phyloP scores from a whole-genome alignment of 176 grass and related monocot species.

The Avena atlantica region DNA sequence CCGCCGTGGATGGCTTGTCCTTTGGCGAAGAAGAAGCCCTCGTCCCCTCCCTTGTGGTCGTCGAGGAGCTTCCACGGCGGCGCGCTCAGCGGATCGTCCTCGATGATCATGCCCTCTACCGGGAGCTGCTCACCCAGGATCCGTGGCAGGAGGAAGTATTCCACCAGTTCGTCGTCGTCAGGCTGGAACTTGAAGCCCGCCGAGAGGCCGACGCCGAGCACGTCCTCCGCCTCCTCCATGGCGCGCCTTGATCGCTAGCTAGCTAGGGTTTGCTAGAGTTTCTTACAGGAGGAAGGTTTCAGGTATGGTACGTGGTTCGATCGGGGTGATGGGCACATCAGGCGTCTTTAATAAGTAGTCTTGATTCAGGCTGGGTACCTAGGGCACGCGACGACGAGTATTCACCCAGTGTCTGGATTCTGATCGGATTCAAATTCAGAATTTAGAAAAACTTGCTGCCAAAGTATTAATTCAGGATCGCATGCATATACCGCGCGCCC shows the following conservation, averaged over 20 bases:
- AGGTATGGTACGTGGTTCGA: too few relatives aligned
- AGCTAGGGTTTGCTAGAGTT: not conserved
- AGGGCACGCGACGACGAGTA: too few relatives aligned
- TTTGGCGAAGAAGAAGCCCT: slow-evolving; percentile 30
- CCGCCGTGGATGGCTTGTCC: not conserved
- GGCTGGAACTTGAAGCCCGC: not conserved
- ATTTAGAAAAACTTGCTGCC: too few relatives aligned
- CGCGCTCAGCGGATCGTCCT: not conserved
- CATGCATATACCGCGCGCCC: too few relatives aligned
- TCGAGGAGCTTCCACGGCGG: slow-evolving; percentile 36
- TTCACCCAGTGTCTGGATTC: too few relatives aligned
- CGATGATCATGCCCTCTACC: not conserved
- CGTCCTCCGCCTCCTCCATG: not conserved
- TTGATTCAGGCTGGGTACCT: too few relatives aligned
- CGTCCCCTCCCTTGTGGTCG: not conserved
- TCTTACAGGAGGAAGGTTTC: too few relatives aligned
- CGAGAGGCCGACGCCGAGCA: not conserved
- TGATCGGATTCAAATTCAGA: too few relatives aligned
- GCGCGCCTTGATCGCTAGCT: not conserved
- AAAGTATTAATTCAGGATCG: too few relatives aligned
- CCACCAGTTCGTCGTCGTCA: not conserved
- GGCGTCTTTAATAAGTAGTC: too few relatives aligned
- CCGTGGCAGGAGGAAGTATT: not conserved
- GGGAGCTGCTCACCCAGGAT: not conserved
- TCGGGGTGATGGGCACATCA: too few relatives aligned